Conservation (phyloP, 2,329 filamentous ascomycete genomes). For the Alternaria hordeiaustralica region DNA sequence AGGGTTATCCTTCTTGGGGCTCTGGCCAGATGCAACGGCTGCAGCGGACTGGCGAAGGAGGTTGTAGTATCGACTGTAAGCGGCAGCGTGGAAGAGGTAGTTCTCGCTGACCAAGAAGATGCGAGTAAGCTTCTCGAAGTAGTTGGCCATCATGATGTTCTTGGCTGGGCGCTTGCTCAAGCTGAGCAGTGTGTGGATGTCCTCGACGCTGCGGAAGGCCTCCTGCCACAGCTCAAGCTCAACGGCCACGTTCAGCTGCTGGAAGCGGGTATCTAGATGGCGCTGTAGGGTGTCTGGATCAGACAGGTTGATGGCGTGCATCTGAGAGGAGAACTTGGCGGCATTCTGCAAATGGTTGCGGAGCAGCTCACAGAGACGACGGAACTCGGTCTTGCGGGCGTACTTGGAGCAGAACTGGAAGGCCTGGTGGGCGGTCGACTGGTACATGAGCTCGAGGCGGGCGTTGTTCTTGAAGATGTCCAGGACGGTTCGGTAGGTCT, state of each 20-base stretch:
- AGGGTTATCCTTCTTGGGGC: slow-evolving; percentile 94
- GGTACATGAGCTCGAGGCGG: slow-evolving; percentile 95
- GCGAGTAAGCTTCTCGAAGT: slow-evolving; percentile 98
- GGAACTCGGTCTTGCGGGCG: slow-evolving; percentile 98
- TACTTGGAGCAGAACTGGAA: slow-evolving; percentile 99
- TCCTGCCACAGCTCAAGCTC: slow-evolving; percentile 99
- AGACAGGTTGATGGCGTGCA: slow-evolving; percentile 99
- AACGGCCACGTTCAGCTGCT: slow-evolving; percentile 97
- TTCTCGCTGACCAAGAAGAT: slow-evolving; percentile 99
- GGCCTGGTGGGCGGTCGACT: slow-evolving; percentile 95
- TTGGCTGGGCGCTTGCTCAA: slow-evolving; percentile 97
- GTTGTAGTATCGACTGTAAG: slow-evolving; percentile 97
- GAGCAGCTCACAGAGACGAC: slow-evolving; percentile 95
- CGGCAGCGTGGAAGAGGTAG: slow-evolving; percentile 98
- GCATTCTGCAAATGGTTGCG: slow-evolving; percentile 99
- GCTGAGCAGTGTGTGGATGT: slow-evolving; percentile 96
- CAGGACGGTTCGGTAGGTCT: slow-evolving; percentile 97
- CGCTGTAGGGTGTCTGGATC: slow-evolving; percentile 97
- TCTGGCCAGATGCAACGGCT: slow-evolving; percentile 81
- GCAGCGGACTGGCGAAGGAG: slow-evolving; percentile 89
- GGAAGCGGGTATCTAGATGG: slow-evolving; percentile 96
- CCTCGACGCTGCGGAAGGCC: slow-evolving; percentile 98
- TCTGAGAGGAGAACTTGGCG: slow-evolving; percentile 98
- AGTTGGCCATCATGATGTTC: slow-evolving; percentile 99
- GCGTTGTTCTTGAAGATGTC: slow-evolving; percentile 99